Base-by-base conservation (phyloP, 768 basidiomycete genomes). In the Psilocybe tampanensis region DNA sequence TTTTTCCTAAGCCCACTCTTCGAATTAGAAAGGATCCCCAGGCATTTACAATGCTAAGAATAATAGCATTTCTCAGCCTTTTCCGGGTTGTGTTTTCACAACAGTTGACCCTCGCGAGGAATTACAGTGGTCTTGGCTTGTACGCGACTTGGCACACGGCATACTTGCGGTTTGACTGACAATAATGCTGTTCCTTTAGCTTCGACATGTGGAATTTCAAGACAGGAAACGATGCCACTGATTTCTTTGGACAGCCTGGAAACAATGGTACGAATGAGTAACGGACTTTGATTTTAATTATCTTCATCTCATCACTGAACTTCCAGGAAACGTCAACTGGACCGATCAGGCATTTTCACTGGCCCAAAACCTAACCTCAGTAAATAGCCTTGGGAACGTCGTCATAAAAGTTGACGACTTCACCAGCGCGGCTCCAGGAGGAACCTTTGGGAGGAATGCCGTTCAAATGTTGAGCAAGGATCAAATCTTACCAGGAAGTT, bases 391-490 rank as follows among this genome's bases (percentile, higher is more conserved):
- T 23, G 53, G 53, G n/a, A 54, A 54, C 24, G 53, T 54, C 18
- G 23, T 54, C 44, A 44, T 54, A 4, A 54, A 54, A 47, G 44
- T 45, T 19, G 53, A 54, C 19, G 45, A 54, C 13, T 47, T 47
- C 32, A 54, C 53, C 43, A 47, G 33, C 34, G 53, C 44, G 8
- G 44, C 23, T 18, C 33, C 43, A 19, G 36, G 45, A 32, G 33
- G 19, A 13, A 24, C 24, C 19, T 54, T 17, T 19, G 53, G 44
- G 8, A 44, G 53, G 34, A 54, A 54, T n/a, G 45, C 44, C n/a
- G 44, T 54, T 3, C 53, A 54, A 18, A 45, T 54, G 44, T 29
- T 54, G 44, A 54, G 53, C 53, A 54, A 45, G 22, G 44, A 54
- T 23, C 44, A 18, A n/a, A 54, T 54, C 17, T 44, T 44, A 4